phyloP scores from a whole-genome alignment of 352 stramenopile genomes.

The Globisporangium ultimum region DNA sequence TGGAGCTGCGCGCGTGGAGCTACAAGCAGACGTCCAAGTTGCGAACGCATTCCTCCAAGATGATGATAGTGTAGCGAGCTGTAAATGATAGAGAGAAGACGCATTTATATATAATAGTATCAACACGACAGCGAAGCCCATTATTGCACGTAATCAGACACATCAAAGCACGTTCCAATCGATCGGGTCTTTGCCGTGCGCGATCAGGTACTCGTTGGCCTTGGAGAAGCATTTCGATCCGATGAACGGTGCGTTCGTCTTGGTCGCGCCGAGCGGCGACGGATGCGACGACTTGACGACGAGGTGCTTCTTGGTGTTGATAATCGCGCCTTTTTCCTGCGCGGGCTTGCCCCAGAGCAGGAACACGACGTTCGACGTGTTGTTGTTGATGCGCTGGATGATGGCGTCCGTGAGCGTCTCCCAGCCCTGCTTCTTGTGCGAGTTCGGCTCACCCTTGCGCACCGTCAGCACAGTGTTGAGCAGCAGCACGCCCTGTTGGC shows the following conservation, averaged over 20 bases:
- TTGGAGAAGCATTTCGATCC: constrained; percentile 91
- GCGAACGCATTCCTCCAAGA: neutral
- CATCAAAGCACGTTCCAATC: constrained; percentile 68
- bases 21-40: constrained; percentile 24
- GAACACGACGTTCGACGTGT: constrained; percentile 93
- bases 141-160: neutral
- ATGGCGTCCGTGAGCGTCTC: constrained; percentile 96
- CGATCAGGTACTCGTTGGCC: constrained; percentile 73
- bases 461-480: constrained; percentile 99
- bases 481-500: constrained; percentile 95
- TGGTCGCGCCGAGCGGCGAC: constrained; percentile 94
- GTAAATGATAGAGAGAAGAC: neutral
- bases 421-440: constrained; percentile 96
- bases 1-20: constrained; percentile 49
- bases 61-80: constrained; percentile 12
- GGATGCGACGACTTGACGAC: constrained; percentile 90
- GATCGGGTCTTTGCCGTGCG: constrained; percentile 79
- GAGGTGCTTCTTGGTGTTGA: constrained; percentile 78
- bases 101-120: constrained; percentile 1
- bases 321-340: constrained; percentile 73
- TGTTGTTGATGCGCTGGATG: constrained; percentile 79
- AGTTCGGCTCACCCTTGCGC: constrained; percentile 88
- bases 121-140: no score
- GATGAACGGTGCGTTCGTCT: constrained; percentile 95
- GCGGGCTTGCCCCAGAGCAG: constrained; percentile 98